Evolutionary conservation across 257 asterid genomes (phyloP).

Genomic region (Solanum megistacrolobum): DNA sequence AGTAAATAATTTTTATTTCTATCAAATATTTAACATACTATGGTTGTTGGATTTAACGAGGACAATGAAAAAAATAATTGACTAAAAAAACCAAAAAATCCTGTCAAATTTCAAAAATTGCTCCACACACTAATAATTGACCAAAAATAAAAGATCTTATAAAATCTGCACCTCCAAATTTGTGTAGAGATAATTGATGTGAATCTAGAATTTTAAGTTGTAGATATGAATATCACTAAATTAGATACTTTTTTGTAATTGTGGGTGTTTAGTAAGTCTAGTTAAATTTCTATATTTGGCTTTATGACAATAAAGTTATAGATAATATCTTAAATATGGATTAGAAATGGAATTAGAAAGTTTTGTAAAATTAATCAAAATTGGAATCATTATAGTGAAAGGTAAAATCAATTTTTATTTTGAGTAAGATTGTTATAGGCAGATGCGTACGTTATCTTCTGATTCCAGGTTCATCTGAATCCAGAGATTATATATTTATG

Average conservation of each 20-base stretch:
- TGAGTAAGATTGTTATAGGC: neutral
- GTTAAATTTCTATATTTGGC: neutral
- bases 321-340: neutral
- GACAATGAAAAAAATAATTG: neutral
- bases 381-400: neutral
- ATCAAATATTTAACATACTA: neutral
- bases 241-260: neutral
- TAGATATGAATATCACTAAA: neutral
- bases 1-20: neutral
- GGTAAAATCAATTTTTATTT: neutral
- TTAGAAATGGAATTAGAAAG: neutral
- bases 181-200: neutral
- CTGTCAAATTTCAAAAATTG: neutral
- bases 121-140: neutral
- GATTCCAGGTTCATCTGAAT: neutral
- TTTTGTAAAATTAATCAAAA: neutral
- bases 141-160: no score
- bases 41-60: neutral
- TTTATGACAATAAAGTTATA: neutral
- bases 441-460: neutral
- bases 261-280: neutral
- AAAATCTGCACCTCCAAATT: neutral
- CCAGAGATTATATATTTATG: neutral
- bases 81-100: neutral
- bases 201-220: neutral